Percentiles rank a stretch among this genome's conserved stretches.
Evolutionary conservation across 1,139 yeast genomes (phyloP).

Genomic region (Candida tropicalis): DNA sequence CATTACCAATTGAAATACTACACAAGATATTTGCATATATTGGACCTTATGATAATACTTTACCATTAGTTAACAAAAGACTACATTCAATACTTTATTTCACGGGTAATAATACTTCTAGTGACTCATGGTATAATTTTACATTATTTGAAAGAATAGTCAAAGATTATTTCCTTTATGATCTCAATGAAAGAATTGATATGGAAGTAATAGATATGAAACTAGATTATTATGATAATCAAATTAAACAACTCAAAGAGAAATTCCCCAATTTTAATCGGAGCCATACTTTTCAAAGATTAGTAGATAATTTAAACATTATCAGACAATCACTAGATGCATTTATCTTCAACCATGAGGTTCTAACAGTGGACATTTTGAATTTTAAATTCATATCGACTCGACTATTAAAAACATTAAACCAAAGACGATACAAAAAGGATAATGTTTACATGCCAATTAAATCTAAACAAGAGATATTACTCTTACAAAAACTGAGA

Average conservation of each 20-base stretch:
- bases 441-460: not conserved
- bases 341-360: conserved; percentile 8
- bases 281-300: conserved; percentile 4
- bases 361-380: conserved; percentile 10
- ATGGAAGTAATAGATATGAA: conserved; percentile 12
- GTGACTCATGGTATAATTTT: conserved; percentile 17
- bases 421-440: not conserved
- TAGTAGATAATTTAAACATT: conserved; percentile 7
- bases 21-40: conserved; percentile 31
- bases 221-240: conserved; percentile 12
- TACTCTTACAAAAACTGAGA: conserved; percentile 10
- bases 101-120: conserved; percentile 12
- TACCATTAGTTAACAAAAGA: conserved; percentile 27
- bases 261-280: not conserved
- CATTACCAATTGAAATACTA: conserved; percentile 37
- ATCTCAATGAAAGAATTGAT: conserved; percentile 24
- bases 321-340: not conserved
- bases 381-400: conserved; percentile 14
- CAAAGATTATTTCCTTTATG: conserved; percentile 19
- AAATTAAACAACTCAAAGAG: not conserved
- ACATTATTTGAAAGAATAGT: conserved; percentile 22
- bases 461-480: conserved; percentile 11
- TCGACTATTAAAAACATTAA: conserved; percentile 7
- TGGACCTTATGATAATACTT: conserved; percentile 28
- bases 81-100: conserved; percentile 26